phyloP scores from a whole-genome alignment of 306 rosid species.

The Rosa chinensis region DNA sequence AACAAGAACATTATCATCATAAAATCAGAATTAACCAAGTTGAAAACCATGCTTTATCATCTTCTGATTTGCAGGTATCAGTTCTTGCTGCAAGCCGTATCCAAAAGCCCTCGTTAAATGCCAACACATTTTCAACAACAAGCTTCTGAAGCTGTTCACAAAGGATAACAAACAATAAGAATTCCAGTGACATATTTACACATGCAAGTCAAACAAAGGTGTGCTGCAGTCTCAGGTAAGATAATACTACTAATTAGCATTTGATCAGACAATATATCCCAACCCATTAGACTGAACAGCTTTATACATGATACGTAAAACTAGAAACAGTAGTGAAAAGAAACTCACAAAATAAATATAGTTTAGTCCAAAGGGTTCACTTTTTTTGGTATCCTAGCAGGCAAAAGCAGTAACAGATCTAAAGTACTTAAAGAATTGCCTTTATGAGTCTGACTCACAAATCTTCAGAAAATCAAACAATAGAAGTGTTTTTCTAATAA shows the following conservation, averaged over 20 bases:
- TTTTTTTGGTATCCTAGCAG: background rate
- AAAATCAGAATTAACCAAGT: constrained; percentile 24
- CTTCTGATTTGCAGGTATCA: constrained; percentile 89
- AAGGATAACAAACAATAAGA: constrained; percentile 25
- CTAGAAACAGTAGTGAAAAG: background rate
- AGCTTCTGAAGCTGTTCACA: constrained; percentile 77
- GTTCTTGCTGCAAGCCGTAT: constrained; percentile 83
- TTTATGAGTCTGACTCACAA: background rate
- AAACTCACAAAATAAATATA: background rate
- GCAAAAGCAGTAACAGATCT: background rate
- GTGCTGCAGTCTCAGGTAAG: background rate
- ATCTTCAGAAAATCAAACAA: background rate
- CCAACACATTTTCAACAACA: constrained; percentile 79
- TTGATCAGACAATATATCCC: background rate
- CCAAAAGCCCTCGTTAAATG: constrained; percentile 84
- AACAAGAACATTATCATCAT: constrained; percentile 9
- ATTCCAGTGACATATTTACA: constrained; percentile 3
- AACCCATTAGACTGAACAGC: background rate
- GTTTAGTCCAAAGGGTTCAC: background rate
- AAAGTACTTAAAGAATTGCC: background rate
- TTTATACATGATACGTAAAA: background rate
- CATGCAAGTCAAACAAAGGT: background rate
- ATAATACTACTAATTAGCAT: no score
- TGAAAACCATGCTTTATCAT: constrained; percentile 74
- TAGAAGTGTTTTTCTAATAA: background rate